Evolutionary conservation across 148 eudicot species (phyloP).

Genomic region (Camellia sinensis): DNA sequence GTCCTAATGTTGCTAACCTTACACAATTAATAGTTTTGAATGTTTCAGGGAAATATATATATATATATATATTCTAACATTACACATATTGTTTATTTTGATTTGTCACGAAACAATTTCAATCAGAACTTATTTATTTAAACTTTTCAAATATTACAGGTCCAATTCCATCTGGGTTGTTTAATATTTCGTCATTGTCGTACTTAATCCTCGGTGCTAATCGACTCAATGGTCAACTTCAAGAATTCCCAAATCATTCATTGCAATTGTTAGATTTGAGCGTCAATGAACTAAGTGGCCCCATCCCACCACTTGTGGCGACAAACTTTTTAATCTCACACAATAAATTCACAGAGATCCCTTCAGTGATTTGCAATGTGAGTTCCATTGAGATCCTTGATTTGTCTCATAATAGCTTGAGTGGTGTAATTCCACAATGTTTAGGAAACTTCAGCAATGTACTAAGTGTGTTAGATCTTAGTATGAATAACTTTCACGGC

Average conservation of each 20-base stretch:
- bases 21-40: neutral
- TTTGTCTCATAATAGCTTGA: constrained; percentile 24
- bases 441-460: constrained; percentile 13
- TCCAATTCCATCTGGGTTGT: constrained; percentile 4
- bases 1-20: constrained; percentile 8
- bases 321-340: no score
- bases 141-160: neutral
- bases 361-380: constrained; percentile 21
- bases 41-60: neutral
- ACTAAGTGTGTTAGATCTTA: neutral
- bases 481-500: constrained; percentile 9
- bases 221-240: constrained; percentile 9
- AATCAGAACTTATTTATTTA: neutral
- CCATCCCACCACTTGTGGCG: no score
- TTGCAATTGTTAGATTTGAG: no score
- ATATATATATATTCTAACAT: no score
- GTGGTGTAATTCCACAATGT: constrained; percentile 21
- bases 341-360: constrained; percentile 31
- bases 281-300: no score
- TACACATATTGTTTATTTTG: no score
- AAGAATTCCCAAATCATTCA: neutral
- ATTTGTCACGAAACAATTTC: no score
- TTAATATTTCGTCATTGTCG: constrained; percentile 2
- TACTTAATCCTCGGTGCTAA: neutral
- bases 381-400: constrained; percentile 23